Evolutionary conservation across 768 basidiomycete species (phyloP), one percentile per base, ranked within the genome.

Genomic region (Hygrocybe punicea): DNA sequence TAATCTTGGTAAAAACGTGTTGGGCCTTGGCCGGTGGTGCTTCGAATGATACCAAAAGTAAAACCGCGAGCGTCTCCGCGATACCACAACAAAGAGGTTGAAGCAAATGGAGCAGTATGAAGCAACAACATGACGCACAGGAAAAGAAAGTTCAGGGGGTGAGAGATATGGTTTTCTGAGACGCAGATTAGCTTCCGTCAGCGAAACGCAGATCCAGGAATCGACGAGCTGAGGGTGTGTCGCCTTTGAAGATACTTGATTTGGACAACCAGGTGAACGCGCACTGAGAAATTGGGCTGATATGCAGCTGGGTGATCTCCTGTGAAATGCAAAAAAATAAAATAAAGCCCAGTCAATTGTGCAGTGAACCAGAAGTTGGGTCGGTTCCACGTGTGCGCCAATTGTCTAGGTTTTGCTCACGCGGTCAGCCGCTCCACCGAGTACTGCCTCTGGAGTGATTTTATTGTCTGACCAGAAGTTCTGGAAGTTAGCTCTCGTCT

Each of bases 231-330:
- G 17, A 25, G 47, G 47, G 17, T 4, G 17, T 4, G 47, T 13
- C n/a, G 14, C 35, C 49, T 51, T 51, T 51, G 24, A 51, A 51
- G 49, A 25, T 51, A 34, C 49, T 51, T 16, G 49, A 51, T 51
- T 51, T 4, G 49, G 49, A 13, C 40, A 44, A 21, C 40, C 11
- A 10, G 40, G n/a, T 44, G 40, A 21, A 44, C 16, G 16, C 40
- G 40, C 16, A n/a, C 40, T 29, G 29, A 29, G 29, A 29, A n/a
- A 29, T 29, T 29, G 29, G 29, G 29, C 29, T 45, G 44, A 45
- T 19, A 17, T 45, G 44, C 13, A 29, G 29, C 29, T 29, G 29
- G 29, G 29, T 29, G 29, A 29, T 29, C 29, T 29, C 29, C 29
- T 29, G 29, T 29, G 29, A 29, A 29, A 29, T 29, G 29, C 29